phyloP scores from a whole-genome alignment of 179 eudicot species.

The Heliamphora pulchella region DNA sequence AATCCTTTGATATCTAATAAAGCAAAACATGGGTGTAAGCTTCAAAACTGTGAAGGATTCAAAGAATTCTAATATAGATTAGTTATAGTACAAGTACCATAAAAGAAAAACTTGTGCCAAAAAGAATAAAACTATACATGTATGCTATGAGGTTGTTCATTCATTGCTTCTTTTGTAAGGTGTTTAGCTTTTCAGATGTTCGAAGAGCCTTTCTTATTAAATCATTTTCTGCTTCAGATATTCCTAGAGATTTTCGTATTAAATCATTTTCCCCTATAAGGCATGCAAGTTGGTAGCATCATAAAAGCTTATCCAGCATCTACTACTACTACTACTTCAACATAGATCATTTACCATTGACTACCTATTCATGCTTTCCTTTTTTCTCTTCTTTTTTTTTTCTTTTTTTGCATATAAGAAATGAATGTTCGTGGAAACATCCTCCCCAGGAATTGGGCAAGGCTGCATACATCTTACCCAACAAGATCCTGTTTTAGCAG shows the following conservation, averaged over 20 bases:
- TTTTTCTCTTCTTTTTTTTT: too few relatives aligned
- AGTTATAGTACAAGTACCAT: not conserved
- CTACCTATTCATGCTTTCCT: too few relatives aligned
- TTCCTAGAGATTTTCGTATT: too few relatives aligned
- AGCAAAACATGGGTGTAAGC: constrained; percentile 17
- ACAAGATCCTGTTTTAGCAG: too few relatives aligned
- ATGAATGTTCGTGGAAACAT: too few relatives aligned
- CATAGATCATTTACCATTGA: too few relatives aligned
- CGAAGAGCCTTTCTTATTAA: too few relatives aligned
- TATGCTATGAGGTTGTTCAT: not conserved
- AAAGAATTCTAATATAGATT: not conserved
- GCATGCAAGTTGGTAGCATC: not conserved
- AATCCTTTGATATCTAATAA: constrained; percentile 71
- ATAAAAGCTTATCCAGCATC: not conserved
- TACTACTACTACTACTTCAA: not conserved
- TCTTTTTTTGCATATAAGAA: too few relatives aligned
- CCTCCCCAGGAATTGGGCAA: too few relatives aligned
- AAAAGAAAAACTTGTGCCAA: not conserved
- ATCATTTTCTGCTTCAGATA: not conserved
- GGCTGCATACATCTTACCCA: too few relatives aligned
- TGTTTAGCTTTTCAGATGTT: constrained; percentile 2
- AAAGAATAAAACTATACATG: not conserved
- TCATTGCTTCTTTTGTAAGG: not conserved
- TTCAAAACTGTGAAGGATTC: not conserved
- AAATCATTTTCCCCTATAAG: not conserved